Base-by-base conservation (phyloP, 2,329 filamentous ascomycete genomes). In the Colletotrichum eleusines region DNA sequence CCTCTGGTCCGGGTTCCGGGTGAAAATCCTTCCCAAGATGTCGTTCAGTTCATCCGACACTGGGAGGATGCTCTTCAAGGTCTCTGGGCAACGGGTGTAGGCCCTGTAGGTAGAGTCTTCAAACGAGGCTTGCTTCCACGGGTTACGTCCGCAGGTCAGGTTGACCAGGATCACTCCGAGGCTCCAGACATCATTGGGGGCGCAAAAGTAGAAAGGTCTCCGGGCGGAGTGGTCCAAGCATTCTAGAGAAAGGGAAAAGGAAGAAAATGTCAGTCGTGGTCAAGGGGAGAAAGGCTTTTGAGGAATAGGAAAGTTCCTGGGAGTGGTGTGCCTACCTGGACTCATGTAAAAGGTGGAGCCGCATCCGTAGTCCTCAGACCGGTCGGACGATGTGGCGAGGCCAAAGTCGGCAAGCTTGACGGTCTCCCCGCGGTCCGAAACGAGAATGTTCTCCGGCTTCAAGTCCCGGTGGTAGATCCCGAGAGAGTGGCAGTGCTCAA, bases 281-380 rank as follows among this genome's bases (percentile, higher is more conserved):
- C 61, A 60, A 42, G 68, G 60, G 38, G 35, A n/a, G n/a, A 20
- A 18, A 28, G 70, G 61, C 64, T 69, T 66, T n/a, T 63, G 40
- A 66, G 20, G 50, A 58, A 40, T 59, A 73, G 58, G 71, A 74
- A 74, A 85, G 18, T 44, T 65, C 71, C 71, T 33, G 31, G 53
- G 60, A 9, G 7, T 38, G 63, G 35, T n/a, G 53, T 16, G 71
- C 89, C 81, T 92, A 98, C 95, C 95, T 89, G 96, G 96, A 79
- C 94, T 97, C 96, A 98, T 99, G 85, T 99, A 99, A 78, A 98
- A 98, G 18, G 95, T 98, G 40, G 96, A 98, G 74, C 96, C 96
- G 81, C 96, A 99, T 78, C 96, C 96, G 82, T 97, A 98, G 81
- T 99, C 96, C 76, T 94, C 92, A 74, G 95, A 97, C 75, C 91